Evolutionary conservation across 1,284 basidiomycete species (phyloP), one percentile per base, ranked within the genome.

Genomic region (Sanghuangporus baumii): DNA sequence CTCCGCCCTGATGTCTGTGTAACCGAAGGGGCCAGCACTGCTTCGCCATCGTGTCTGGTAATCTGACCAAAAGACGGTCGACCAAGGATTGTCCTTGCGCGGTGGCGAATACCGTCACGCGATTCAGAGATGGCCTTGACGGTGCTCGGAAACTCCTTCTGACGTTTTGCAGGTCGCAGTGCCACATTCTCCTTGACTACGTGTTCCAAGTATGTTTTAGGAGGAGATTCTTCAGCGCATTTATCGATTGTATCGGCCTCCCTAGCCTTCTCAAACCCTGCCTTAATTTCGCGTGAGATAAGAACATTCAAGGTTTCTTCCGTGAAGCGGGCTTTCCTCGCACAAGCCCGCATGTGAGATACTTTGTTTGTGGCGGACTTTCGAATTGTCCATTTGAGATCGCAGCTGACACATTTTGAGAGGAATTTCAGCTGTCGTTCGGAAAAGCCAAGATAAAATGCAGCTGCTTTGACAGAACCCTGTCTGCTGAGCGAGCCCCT

Each of bases 281-380:
- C 74, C 38, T 72, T 71, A 6, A 85, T 65, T 67, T 84, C 83
- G 61, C 80, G 77, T 36, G 75, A 75, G 18, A 91, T 71, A 48
- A 90, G 78, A 23, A 75, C 63, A 1, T 72, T 72, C 34, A 93
- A 66, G 0, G 87, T 89, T 6, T 84, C 81, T 31, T 82, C 73
- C 1, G 77, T 75, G 58, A 88, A 72, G 2, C 73, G 73, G 34
- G 78, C 75, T 71, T 86, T 89, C 72, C 81, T 84, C 20, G 87
- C 83, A 70, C 91, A 93, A 1, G 78, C 73, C 57, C 79, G 78
- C 23, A 93, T 81, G 69, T 93, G 91, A 2, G 76, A 70, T 68
- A 82, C 72, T 71, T 92, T 92, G 66, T 88, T 81, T 11, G 72
- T 66, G 16, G 75, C 74, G 6, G 81, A 80, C 71, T 93, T 93